A percentile compares a stretch with the other conserved stretches of the same genome.
phyloP scores from a whole-genome alignment of 1,284 basidiomycete genomes.

The Psilocybe mexicana region DNA sequence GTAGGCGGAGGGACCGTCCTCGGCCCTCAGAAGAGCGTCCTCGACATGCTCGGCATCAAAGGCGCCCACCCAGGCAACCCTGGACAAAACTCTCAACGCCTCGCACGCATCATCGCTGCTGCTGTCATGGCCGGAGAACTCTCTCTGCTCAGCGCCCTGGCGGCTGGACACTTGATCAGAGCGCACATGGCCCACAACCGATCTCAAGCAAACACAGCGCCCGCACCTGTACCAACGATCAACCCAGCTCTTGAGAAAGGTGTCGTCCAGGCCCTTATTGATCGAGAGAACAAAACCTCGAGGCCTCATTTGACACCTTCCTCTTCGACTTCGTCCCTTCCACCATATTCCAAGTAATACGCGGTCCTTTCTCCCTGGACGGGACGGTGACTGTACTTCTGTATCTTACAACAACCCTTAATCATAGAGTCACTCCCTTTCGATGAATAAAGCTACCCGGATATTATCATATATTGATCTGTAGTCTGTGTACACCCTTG shows the following conservation, averaged over 20 bases:
- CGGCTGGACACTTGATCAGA: slow-evolving; percentile 88
- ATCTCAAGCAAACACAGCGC: slow-evolving; percentile 60
- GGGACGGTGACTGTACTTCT: too few relatives aligned
- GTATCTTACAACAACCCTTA: too few relatives aligned
- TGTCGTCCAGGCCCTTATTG: slow-evolving; percentile 8
- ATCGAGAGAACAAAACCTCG: slow-evolving; percentile 5
- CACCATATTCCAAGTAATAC: slow-evolving; percentile 31
- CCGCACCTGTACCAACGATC: slow-evolving; percentile 26
- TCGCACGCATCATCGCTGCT: slow-evolving; percentile 86
- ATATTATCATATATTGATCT: too few relatives aligned
- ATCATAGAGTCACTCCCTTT: too few relatives aligned
- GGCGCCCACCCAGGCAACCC: slow-evolving; percentile 85
- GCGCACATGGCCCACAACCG: slow-evolving; percentile 89
- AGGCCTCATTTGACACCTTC: slow-evolving; percentile 15
- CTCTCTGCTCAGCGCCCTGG: slow-evolving; percentile 85
- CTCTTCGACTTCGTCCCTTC: slow-evolving; percentile 31
- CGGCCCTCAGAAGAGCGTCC: slow-evolving; percentile 81
- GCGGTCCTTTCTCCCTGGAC: too few relatives aligned
- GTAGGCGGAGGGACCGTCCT: slow-evolving; percentile 95
- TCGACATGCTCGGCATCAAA: slow-evolving; percentile 89
- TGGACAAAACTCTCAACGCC: slow-evolving; percentile 83
- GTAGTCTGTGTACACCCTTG: too few relatives aligned
- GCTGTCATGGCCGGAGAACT: slow-evolving; percentile 96
- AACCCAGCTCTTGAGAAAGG: slow-evolving; percentile 8
- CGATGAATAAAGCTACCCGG: too few relatives aligned